Evolutionary conservation across 495 filamentous ascomycete species (phyloP).

Genomic region (Hyaloscypha bicolor): DNA sequence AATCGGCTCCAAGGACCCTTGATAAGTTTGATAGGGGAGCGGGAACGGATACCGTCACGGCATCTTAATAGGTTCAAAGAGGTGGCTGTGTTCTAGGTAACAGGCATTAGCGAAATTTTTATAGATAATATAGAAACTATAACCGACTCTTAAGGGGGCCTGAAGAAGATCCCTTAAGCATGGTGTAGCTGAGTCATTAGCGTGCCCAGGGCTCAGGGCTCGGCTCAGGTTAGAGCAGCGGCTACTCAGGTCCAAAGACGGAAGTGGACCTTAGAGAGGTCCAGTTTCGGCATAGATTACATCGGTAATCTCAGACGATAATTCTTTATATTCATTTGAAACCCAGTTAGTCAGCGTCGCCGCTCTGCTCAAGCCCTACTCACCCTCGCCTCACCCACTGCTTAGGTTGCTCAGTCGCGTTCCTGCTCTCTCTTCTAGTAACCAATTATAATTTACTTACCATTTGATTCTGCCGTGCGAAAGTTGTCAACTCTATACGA

Average conservation of each 20-base stretch:
- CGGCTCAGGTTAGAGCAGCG: not conserved
- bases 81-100: not conserved
- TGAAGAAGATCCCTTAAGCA: not conserved
- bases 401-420: not conserved
- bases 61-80: conserved; percentile 2
- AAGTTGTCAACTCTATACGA: conserved; percentile 3
- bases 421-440: conserved; percentile 1
- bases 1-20: not conserved
- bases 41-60: not conserved
- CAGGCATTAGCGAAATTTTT: not conserved
- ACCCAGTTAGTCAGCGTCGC: no score
- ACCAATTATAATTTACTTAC: not conserved
- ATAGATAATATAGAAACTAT: not conserved
- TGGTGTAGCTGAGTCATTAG: not conserved
- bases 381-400: not conserved
- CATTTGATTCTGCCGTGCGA: not conserved
- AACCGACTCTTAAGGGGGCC: not conserved
- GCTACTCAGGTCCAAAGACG: not conserved
- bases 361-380: no score
- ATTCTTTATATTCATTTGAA: no score
- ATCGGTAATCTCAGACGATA: not conserved
- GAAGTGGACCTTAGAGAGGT: no score
- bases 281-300: no score
- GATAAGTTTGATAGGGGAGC: conserved; percentile 1
- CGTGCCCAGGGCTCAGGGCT: not conserved